These are phyloP conservation scores for Trichoderma harzianum DNA, from an alignment of 2,329 filamentous ascomycete species.

Conservation along the genomic window DNA sequence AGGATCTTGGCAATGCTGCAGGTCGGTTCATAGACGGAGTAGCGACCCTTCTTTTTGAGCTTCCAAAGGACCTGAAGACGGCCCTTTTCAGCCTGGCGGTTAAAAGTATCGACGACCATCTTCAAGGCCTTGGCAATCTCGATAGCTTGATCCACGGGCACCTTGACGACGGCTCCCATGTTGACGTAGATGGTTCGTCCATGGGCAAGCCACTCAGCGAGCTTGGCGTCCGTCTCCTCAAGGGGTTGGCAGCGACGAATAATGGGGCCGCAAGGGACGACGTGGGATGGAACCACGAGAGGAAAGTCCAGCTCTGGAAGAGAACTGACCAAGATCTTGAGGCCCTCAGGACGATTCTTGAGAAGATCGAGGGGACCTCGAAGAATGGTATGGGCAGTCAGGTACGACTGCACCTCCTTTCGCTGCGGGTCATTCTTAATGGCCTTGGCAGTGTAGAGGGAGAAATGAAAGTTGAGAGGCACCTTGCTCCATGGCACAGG, in stretches of 20 bases:
- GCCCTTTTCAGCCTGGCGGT: background rate
- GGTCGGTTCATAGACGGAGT: conserved; percentile 13
- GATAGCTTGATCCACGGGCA: conserved; percentile 33
- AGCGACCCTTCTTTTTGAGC: conserved; percentile 24
- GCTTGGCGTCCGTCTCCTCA: conserved; percentile 35
- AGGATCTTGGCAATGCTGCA: conserved; percentile 25
- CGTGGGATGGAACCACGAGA: conserved; percentile 36
- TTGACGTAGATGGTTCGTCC: conserved; percentile 47
- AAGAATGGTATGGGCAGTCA: conserved; percentile 21
- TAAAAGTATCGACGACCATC: conserved; percentile 31
- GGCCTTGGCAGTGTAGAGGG: background rate
- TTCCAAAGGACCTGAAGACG: conserved; percentile 35
- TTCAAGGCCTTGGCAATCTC: conserved; percentile 39
- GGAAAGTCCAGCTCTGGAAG: conserved; percentile 40
- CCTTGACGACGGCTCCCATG: conserved; percentile 40
- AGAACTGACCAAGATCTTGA: conserved; percentile 29
- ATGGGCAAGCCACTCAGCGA: conserved; percentile 41
- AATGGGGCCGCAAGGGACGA: conserved; percentile 47
- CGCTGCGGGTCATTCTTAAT: conserved; percentile 17
- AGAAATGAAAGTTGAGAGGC: conserved; percentile 40
- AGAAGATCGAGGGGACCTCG: conserved; percentile 25
- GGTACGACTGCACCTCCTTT: conserved; percentile 16
- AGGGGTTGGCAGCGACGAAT: conserved; percentile 34
- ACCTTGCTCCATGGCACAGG: conserved; percentile 44
- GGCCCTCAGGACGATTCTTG: conserved; percentile 16